Conservation (phyloP, 495 filamentous ascomycete species). For the Talaromyces thailandensis region DNA sequence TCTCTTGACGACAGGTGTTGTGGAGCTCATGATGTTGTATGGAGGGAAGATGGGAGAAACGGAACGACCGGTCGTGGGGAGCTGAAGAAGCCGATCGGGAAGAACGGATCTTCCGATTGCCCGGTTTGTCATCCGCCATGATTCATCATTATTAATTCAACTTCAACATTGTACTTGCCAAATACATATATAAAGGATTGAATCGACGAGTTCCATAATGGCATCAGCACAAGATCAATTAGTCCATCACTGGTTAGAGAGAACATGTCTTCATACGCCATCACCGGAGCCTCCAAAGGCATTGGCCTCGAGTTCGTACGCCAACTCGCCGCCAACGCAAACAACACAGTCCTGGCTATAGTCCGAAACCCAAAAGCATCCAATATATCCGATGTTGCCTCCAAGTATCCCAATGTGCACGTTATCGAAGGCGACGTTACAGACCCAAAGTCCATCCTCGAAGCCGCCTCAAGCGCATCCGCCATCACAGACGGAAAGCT, state of each 20-base stretch:
- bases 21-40: slow-evolving; percentile 3
- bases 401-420: slow-evolving; percentile 28
- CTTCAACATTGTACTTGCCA: neutral
- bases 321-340: slow-evolving; percentile 31
- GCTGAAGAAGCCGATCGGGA: neutral
- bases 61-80: slow-evolving; percentile 6
- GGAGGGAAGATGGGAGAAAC: slow-evolving; percentile 4
- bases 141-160: neutral
- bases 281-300: slow-evolving; percentile 49
- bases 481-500: slow-evolving; percentile 30
- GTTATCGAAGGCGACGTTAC: slow-evolving; percentile 35
- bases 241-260: neutral
- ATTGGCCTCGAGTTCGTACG: slow-evolving; percentile 46
- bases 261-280: slow-evolving; percentile 43
- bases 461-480: slow-evolving; percentile 27
- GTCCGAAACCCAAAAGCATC: slow-evolving; percentile 29
- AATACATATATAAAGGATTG: slow-evolving; percentile 4
- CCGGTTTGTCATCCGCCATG: slow-evolving; percentile 6
- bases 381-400: slow-evolving; percentile 19
- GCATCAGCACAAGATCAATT: neutral
- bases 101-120: slow-evolving; percentile 12
- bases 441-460: slow-evolving; percentile 29
- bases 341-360: slow-evolving; percentile 42
- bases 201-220: neutral
- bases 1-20: slow-evolving; percentile 11